A percentile compares a stretch with the other conserved stretches of the same genome.
phyloP scores from a whole-genome alignment of 441 rosid species.

The Erodium moschatum region DNA sequence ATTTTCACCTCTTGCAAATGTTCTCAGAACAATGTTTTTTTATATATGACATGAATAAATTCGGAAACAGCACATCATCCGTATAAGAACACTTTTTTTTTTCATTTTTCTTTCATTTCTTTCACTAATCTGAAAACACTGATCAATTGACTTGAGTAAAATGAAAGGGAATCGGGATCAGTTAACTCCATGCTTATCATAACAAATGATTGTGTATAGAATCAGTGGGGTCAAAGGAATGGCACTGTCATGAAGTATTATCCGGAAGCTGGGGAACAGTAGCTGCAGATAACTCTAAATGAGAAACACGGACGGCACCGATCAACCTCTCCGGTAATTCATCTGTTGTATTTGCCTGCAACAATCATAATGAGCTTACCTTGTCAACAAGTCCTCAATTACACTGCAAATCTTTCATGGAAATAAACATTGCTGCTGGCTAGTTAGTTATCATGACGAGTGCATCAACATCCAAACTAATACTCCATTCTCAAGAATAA shows the following conservation, averaged over 20 bases:
- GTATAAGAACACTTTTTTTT: no score
- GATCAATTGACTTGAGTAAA: neutral
- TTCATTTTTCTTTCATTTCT: neutral
- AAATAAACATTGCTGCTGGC: no score
- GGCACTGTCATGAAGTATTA: constrained; percentile 12
- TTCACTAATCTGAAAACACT: constrained; percentile 12
- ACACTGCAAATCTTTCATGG: no score
- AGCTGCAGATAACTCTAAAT: constrained; percentile 75
- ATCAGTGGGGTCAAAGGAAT: constrained; percentile 17
- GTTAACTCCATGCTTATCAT: constrained; percentile 21
- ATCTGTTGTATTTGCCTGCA: constrained; percentile 68
- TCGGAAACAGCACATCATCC: no score
- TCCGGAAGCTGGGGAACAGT: constrained; percentile 57
- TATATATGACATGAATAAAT: no score
- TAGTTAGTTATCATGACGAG: no score
- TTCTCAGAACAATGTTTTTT: no score
- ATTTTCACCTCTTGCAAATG: no score
- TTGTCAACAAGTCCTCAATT: neutral
- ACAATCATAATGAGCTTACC: neutral
- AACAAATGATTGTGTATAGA: constrained; percentile 25
- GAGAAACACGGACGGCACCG: constrained; percentile 87
- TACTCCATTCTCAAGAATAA: no score
- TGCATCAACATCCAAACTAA: no score
- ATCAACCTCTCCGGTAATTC: constrained; percentile 85
- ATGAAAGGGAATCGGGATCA: constrained; percentile 16